Evolutionary conservation across 495 filamentous ascomycete species (phyloP).

Genomic region (Neurospora hispaniola): DNA sequence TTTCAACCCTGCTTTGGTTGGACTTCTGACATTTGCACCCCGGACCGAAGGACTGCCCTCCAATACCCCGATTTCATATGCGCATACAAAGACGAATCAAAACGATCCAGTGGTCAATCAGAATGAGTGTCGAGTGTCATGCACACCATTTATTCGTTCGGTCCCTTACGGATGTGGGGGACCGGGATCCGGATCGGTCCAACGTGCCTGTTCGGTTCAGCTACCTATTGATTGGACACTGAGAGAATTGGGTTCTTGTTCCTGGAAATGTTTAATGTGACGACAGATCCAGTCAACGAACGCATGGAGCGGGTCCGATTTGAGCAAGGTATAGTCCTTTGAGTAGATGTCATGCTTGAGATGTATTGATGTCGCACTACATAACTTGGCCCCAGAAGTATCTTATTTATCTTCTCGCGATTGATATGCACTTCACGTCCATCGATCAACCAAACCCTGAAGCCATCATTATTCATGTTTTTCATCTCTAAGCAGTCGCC

Average conservation of each 20-base stretch:
- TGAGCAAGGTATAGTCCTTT: not conserved
- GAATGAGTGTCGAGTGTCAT: not conserved
- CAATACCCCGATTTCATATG: not conserved
- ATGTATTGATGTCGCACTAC: not conserved
- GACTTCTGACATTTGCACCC: not conserved
- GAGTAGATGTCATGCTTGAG: not conserved
- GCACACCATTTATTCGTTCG: not conserved
- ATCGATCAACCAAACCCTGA: not conserved
- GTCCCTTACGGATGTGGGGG: not conserved
- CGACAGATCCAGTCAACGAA: not conserved
- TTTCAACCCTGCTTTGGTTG: not conserved
- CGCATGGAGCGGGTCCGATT: not conserved
- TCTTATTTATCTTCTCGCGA: not conserved
- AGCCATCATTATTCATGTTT: not conserved
- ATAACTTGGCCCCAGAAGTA: not conserved
- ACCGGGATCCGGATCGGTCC: not conserved
- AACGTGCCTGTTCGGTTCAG: not conserved
- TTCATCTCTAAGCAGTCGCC: not conserved
- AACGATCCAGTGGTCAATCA: not conserved
- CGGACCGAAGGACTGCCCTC: not conserved
- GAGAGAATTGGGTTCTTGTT: not conserved
- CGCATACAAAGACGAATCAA: not conserved
- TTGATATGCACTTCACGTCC: not conserved
- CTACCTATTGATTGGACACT: not conserved
- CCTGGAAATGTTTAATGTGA: not conserved